A percentile compares a stretch with the other conserved stretches of the same genome.
Conservation (phyloP, 148 eudicot genomes). For the Polygonum aviculare region DNA sequence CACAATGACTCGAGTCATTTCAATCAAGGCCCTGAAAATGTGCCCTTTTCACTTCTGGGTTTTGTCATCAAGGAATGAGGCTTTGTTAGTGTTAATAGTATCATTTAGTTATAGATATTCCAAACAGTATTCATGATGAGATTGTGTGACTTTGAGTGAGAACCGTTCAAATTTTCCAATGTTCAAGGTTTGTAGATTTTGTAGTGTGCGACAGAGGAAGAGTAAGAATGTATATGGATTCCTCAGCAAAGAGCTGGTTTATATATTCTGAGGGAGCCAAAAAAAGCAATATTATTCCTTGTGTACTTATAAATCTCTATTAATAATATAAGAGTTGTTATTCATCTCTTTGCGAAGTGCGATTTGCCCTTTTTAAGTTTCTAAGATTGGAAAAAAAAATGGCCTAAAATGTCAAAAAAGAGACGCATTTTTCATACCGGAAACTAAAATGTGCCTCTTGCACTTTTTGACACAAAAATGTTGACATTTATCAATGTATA, state of each 20-base stretch:
- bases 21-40: neutral
- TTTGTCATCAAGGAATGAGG: neutral
- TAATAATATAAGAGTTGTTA: slow-evolving; percentile 5
- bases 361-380: neutral
- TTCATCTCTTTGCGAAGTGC: neutral
- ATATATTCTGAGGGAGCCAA: neutral
- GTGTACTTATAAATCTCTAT: neutral
- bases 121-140: neutral
- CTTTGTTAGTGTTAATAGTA: neutral
- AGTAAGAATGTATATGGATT: neutral
- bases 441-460: neutral
- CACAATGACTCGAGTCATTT: neutral
- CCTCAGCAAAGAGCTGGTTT: neutral
- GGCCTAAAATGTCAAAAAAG: neutral
- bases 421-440: neutral
- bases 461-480: neutral
- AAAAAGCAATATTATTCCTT: neutral
- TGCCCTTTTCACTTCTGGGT: neutral
- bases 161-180: neutral
- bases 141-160: neutral
- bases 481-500: neutral
- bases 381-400: neutral
- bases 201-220: neutral
- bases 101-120: neutral
- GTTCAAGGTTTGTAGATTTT: slow-evolving; percentile 4